Percentiles rank a stretch among this genome's conserved stretches.
phyloP scores from a whole-genome alignment of 345 rosid species.

The Populus deltoides region DNA sequence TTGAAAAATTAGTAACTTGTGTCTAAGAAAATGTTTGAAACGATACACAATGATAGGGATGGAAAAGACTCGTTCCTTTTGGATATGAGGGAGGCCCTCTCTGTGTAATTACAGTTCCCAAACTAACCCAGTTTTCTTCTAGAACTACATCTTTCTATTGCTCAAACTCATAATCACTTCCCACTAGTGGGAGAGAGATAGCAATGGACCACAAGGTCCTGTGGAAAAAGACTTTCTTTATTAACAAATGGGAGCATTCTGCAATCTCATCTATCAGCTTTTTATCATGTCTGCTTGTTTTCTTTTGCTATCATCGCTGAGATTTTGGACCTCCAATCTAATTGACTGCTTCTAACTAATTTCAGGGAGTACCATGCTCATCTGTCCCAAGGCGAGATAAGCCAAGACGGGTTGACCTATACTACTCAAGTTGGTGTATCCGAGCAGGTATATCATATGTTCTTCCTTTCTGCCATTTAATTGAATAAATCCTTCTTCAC shows the following conservation, averaged over 20 bases:
- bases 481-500: background rate
- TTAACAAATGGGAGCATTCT: background rate
- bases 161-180: background rate
- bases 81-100: background rate
- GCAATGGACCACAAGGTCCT: background rate
- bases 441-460: slow-evolving; percentile 48
- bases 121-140: background rate
- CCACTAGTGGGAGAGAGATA: background rate
- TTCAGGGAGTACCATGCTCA: slow-evolving; percentile 60
- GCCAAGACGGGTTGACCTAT: slow-evolving; percentile 65
- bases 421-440: slow-evolving; percentile 84
- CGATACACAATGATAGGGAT: background rate
- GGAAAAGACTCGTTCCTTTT: background rate
- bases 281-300: background rate
- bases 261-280: background rate
- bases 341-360: slow-evolving; percentile 3
- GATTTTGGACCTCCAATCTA: slow-evolving; percentile 3
- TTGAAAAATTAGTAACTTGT: background rate
- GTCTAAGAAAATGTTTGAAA: background rate
- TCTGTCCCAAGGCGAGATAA: slow-evolving; percentile 50
- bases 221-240: background rate
- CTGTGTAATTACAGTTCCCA: background rate
- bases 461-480: background rate
- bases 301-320: background rate
- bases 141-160: background rate